A percentile compares a stretch with the other conserved stretches of the same genome.
phyloP scores from a whole-genome alignment of 1,284 basidiomycete genomes.

The Sporisorium iseilematis-ciliati region DNA sequence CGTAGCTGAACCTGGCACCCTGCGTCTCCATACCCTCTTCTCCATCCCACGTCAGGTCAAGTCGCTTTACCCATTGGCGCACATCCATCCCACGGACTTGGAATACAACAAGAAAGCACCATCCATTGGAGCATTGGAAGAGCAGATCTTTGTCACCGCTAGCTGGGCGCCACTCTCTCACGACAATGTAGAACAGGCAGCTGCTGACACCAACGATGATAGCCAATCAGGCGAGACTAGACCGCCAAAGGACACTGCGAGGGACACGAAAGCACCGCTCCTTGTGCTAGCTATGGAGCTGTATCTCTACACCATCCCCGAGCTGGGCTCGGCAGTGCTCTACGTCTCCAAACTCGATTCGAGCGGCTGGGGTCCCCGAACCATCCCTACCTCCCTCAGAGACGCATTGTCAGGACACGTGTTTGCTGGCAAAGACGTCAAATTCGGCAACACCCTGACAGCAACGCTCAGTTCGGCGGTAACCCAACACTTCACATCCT shows the following conservation, averaged over 20 bases:
- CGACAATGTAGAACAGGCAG: slow-evolving; percentile 7
- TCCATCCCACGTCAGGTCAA: slow-evolving; percentile 58
- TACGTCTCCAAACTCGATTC: slow-evolving; percentile 96
- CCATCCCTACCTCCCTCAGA: slow-evolving; percentile 23
- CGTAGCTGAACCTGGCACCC: slow-evolving; percentile 27
- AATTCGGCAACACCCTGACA: slow-evolving; percentile 71
- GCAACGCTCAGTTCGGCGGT: slow-evolving; percentile 78
- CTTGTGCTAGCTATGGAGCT: slow-evolving; percentile 85
- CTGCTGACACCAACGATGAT: not conserved
- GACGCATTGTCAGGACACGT: slow-evolving; percentile 10
- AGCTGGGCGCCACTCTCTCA: slow-evolving; percentile 32
- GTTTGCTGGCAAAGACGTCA: slow-evolving; percentile 5
- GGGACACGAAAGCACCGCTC: slow-evolving; percentile 17
- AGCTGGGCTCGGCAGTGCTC: slow-evolving; percentile 79
- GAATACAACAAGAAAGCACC: slow-evolving; percentile 30
- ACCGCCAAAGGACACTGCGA: slow-evolving; percentile 68
- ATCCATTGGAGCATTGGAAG: slow-evolving; percentile 30
- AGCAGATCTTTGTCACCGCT: slow-evolving; percentile 54
- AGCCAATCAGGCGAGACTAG: not conserved
- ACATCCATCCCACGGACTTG: slow-evolving; percentile 53
- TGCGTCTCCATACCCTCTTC: slow-evolving; percentile 59
- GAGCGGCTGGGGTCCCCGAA: slow-evolving; percentile 78
- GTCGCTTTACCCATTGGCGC: slow-evolving; percentile 65
- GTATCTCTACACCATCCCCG: slow-evolving; percentile 80
- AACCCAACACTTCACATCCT: slow-evolving; percentile 75